Percentiles rank a stretch among this genome's conserved stretches.
These are phyloP conservation scores for Pseudodiploospora longispora DNA, from an alignment of 2,329 filamentous ascomycete species.

Conservation along the genomic window DNA sequence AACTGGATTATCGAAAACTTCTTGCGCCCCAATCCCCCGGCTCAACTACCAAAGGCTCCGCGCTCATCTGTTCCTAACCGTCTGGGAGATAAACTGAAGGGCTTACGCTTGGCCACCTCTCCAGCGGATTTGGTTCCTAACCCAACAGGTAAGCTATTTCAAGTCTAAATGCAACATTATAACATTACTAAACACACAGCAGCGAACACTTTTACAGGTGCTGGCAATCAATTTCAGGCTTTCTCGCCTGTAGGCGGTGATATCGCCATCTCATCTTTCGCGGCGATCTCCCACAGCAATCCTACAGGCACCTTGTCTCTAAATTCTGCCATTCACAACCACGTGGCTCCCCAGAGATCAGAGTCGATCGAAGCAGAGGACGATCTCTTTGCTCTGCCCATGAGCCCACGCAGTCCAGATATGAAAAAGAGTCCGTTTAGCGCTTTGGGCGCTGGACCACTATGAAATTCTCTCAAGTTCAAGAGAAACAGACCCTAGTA, in stretches of 20 bases:
- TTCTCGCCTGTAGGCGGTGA: slow-evolving; percentile 23
- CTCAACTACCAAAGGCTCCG: slow-evolving; percentile 38
- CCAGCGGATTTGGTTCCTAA: slow-evolving; percentile 52
- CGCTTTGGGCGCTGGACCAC: slow-evolving; percentile 26
- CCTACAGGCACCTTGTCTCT: slow-evolving; percentile 23
- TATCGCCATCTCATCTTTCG: slow-evolving; percentile 28
- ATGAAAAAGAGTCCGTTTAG: slow-evolving; percentile 79
- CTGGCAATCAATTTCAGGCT: slow-evolving; percentile 24
- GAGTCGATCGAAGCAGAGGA: slow-evolving; percentile 45
- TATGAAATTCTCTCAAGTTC: neutral
- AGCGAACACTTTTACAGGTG: slow-evolving; percentile 29
- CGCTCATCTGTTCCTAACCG: slow-evolving; percentile 59
- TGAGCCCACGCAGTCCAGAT: slow-evolving; percentile 80
- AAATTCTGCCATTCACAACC: slow-evolving; percentile 21
- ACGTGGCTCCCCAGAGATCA: slow-evolving; percentile 12
- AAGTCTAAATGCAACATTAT: neutral
- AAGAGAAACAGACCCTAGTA: too few species aligned
- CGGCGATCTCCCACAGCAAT: slow-evolving; percentile 19
- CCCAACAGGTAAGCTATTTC: slow-evolving; percentile 36
- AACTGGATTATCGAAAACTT: slow-evolving; percentile 83
- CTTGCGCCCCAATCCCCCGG: slow-evolving; percentile 17
- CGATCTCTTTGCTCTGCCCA: slow-evolving; percentile 77
- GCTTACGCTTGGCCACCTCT: slow-evolving; percentile 69
- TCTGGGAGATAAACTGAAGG: slow-evolving; percentile 70
- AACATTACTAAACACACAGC: slow-evolving; percentile 11